Evolutionary conservation across 2,329 filamentous ascomycete genomes (phyloP).

Genomic region (Beauveria rudraprayagi): DNA sequence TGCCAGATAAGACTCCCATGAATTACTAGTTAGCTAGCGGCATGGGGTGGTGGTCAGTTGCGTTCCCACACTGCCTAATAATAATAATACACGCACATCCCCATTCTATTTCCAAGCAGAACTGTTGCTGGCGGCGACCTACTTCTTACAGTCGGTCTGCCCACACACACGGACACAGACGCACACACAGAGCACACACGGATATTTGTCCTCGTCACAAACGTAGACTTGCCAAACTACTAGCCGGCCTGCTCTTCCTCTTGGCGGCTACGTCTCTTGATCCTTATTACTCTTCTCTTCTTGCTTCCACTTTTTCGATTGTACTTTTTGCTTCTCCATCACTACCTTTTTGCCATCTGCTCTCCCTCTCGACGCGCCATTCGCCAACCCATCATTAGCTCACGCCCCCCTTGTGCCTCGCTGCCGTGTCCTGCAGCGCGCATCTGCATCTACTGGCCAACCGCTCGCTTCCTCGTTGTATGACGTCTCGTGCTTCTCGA

Average conservation of each 20-base stretch:
- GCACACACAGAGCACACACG: neutral
- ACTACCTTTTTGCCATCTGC: neutral
- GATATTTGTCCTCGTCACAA: neutral
- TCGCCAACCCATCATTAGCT: neutral
- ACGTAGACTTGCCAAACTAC: neutral
- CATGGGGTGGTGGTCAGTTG: neutral
- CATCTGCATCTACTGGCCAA: slow-evolving; percentile 1
- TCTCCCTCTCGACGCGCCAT: neutral
- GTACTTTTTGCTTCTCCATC: neutral
- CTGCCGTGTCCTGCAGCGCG: neutral
- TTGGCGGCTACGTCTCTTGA: neutral
- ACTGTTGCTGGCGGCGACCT: neutral
- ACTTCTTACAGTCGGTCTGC: neutral
- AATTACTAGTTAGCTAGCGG: neutral
- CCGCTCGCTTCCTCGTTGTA: neutral
- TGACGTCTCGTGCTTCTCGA: neutral
- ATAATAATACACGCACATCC: neutral
- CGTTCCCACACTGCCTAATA: neutral
- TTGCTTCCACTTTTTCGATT: neutral
- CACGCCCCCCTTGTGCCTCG: neutral
- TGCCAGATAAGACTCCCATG: neutral
- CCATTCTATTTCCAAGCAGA: slow-evolving; percentile 2
- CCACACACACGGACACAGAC: neutral
- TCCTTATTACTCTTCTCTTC: neutral
- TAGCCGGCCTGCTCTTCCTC: neutral